Percentiles rank a stretch among this genome's conserved stretches.
phyloP scores from a whole-genome alignment of 371 early-diverging fungal species.

The Apophysomyces trapeziformis region DNA sequence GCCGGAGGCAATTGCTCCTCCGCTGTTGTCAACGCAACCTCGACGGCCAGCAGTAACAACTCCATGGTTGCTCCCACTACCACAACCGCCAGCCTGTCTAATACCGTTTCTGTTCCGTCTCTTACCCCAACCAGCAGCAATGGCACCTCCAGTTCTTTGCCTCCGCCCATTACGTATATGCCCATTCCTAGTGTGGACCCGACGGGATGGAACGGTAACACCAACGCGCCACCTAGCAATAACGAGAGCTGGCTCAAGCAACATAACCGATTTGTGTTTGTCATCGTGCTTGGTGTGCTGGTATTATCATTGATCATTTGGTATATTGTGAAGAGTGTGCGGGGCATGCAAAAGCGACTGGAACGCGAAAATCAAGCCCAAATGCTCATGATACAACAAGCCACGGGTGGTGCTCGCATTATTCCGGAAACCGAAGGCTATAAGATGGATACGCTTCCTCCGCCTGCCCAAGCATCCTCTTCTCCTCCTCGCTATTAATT shows the following conservation, averaged over 20 bases:
- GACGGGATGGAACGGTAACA: constrained; percentile 18
- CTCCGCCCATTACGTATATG: neutral
- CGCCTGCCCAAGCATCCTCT: constrained; percentile 5
- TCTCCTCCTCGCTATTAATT: constrained; percentile 10
- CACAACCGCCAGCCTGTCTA: neutral
- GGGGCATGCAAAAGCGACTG: constrained; percentile 28
- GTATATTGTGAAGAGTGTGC: constrained; percentile 28
- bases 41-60: neutral
- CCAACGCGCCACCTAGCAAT: constrained; percentile 11
- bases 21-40: neutral
- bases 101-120: neutral
- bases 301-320: constrained; percentile 23
- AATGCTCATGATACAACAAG: constrained; percentile 25
- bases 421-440: constrained; percentile 8
- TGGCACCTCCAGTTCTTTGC: neutral
- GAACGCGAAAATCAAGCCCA: constrained; percentile 24
- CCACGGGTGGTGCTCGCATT: constrained; percentile 17
- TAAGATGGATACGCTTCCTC: constrained; percentile 1
- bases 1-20: neutral
- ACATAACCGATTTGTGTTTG: constrained; percentile 26
- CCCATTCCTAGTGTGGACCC: neutral
- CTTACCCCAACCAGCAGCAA: neutral
- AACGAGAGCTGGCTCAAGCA: constrained; percentile 28
- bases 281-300: constrained; percentile 25
- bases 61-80: neutral